Evolutionary conservation across 352 stramenopile species (phyloP).

Genomic region (Globisporangium parvum): DNA sequence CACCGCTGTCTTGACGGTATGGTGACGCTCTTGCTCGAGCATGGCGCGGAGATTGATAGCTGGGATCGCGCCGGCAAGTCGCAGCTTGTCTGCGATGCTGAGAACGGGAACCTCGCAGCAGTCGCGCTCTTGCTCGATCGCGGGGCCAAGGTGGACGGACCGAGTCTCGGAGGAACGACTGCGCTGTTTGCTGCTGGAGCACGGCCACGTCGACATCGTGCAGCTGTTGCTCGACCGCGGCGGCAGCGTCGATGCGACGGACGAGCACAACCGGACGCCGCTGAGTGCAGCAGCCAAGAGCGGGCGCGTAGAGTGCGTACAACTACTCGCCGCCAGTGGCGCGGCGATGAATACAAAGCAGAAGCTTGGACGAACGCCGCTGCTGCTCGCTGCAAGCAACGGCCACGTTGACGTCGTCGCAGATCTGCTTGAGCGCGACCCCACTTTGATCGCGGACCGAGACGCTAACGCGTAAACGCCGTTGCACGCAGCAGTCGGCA

Average conservation of each 20-base stretch:
- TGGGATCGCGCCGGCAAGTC: neutral
- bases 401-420: neutral
- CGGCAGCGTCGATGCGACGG: neutral
- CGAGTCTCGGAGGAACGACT: neutral
- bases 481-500: constrained; percentile 3
- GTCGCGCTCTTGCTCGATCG: neutral
- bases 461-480: constrained; percentile 1
- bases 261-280: constrained; percentile 2
- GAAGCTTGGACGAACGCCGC: neutral
- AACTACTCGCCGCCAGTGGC: neutral
- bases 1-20: neutral
- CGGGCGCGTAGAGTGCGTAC: constrained; percentile 1
- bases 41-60: neutral
- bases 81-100: neutral
- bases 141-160: neutral
- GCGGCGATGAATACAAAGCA: neutral
- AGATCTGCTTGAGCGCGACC: constrained; percentile 4
- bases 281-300: constrained; percentile 2
- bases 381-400: constrained; percentile 7
- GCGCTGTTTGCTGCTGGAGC: constrained; percentile 4
- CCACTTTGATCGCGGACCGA: neutral
- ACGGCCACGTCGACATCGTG: neutral
- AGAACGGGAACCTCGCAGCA: neutral
- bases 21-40: neutral
- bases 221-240: neutral